Evolutionary conservation across 495 filamentous ascomycete genomes (phyloP), one percentile per base, ranked within the genome.

Genomic region (Chaetomium cochliodes): DNA sequence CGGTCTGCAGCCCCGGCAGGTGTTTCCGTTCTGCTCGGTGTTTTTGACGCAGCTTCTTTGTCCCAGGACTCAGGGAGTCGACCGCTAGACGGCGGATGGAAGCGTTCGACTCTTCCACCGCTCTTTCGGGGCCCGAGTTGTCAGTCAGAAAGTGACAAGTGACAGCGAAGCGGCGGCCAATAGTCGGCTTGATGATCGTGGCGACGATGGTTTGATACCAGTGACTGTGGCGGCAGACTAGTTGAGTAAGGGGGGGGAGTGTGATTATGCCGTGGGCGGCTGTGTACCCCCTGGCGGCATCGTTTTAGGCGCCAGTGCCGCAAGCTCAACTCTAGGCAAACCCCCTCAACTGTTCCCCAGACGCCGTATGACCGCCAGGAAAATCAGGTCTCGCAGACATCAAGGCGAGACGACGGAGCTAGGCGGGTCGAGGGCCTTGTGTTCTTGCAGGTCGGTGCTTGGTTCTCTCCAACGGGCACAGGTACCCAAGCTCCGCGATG

Each of bases 11-110:
- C 73, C 67, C 71, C 69, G 62, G 62, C 57, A 67, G 71, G 65
- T 72, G 70, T 73, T 64, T 72, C 69, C 71, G 65, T 65, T 69
- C 73, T 69, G 73, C 67, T 70, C 67, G 64, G 70, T 66, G 68
- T 75, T 77, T 78, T 79, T 74, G 77, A 72, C 68, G 76, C 69
- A 71, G 67, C 66, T 76, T 70, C 79, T 79, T 80, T 81, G 78
- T 80, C 70, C 60, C 67, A 58, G 68, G 49, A 71, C 65, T 69
- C 74, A 76, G 70, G 77, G 73, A 81, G 74, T 80, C 77, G 79
- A 75, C 72, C 70, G 73, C 72, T 74, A 73, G 72, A 65, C 71
- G 73, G 41, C 73, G 74, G 74, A 66, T 60, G 67, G 67, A 58
- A 54, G 52, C 72, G 77, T 80, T 82, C 80, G 76, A 68, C 55